Evolutionary conservation across 768 basidiomycete genomes (phyloP), one percentile per base, ranked within the genome.

Genomic region (Naganishia vaughanmartiniae): DNA sequence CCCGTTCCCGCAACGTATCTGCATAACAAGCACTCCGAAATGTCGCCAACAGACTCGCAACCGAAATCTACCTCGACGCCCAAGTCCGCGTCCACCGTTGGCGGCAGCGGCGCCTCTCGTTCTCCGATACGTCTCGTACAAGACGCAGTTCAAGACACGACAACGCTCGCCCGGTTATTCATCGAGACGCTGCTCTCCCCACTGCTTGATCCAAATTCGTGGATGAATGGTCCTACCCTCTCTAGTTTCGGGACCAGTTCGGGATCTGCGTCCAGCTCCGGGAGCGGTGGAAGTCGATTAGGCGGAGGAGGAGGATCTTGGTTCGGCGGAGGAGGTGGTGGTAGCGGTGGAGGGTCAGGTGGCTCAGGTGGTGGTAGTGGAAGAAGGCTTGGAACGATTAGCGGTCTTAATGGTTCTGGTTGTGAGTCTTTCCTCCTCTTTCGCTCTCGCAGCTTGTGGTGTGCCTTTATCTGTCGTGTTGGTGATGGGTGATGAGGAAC

Each of bases 41-140:
- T 58, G 57, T 58, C 57, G 21, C 57, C 57, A 33, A 58, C 57
- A 21, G 57, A 58, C 34, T 58, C 57, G 21, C 57, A 58, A 21
- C 57, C 57, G 12, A 58, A 58, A 58, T 10, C 57, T 10, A 58
- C 39, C 19, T 10, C 57, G 2, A 34, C 57, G 39, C n/a, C 34
- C 17, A 9, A 9, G n/a, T 14, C 57, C 2, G 11, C 31, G 15
- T 26, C 57, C 17, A 58, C 57, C n/a, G 15, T n/a, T 34, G n/a
- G 31, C 30, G 15, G 33, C 15, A 31, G 57, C 24, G 33, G 55
- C 57, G 34, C 33, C 34, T 42, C 42, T 2, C 60, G 60, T 12
- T 63, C 60, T 12, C 42, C 60, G 7, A 28, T 63, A 4, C 60
- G 60, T 45, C 60, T 63, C 60, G 42, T 45, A 0, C 60, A 63